Conservation (phyloP, 805 yeast genomes). For the Zygosaccharomyces pseudorouxii region DNA sequence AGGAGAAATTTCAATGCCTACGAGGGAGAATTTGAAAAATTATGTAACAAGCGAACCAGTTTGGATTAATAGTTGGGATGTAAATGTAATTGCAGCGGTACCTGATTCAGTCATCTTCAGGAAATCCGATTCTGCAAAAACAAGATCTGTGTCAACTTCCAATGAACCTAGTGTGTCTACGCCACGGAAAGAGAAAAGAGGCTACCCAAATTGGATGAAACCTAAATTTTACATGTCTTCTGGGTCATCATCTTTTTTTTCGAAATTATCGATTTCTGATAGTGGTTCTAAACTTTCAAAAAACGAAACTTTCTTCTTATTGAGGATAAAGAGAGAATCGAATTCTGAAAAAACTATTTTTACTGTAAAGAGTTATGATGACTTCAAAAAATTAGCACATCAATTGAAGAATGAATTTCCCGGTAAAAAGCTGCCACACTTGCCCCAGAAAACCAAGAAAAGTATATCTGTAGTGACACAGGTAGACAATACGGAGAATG, state of each 20-base stretch:
- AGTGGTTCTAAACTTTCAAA: constrained; percentile 9
- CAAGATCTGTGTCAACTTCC: neutral
- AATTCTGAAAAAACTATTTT: constrained; percentile 37
- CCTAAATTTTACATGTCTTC: constrained; percentile 21
- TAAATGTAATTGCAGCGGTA: constrained; percentile 66
- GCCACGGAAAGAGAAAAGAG: constrained; percentile 6
- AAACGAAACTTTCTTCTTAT: constrained; percentile 42
- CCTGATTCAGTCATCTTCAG: constrained; percentile 19
- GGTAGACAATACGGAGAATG: constrained; percentile 3
- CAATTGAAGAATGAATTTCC: constrained; percentile 57
- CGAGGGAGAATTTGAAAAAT: constrained; percentile 36
- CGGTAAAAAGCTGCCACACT: constrained; percentile 54
- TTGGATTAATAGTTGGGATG: constrained; percentile 50
- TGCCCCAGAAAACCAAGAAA: constrained; percentile 53
- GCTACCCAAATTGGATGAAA: constrained; percentile 29
- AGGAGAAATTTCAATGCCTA: constrained; percentile 38
- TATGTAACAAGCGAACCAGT: constrained; percentile 33
- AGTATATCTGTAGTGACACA: constrained; percentile 28
- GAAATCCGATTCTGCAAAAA: neutral
- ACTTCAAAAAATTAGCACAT: constrained; percentile 56
- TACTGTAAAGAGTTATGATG: constrained; percentile 60
- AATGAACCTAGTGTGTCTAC: constrained; percentile 4
- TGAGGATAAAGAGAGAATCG: constrained; percentile 39
- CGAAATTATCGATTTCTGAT: constrained; percentile 26
- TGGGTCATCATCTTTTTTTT: constrained; percentile 24